Percentiles rank a stretch among this genome's conserved stretches.
Evolutionary conservation across 202 grass and related monocot genomes (phyloP).

Genomic region (Setaria viridis): DNA sequence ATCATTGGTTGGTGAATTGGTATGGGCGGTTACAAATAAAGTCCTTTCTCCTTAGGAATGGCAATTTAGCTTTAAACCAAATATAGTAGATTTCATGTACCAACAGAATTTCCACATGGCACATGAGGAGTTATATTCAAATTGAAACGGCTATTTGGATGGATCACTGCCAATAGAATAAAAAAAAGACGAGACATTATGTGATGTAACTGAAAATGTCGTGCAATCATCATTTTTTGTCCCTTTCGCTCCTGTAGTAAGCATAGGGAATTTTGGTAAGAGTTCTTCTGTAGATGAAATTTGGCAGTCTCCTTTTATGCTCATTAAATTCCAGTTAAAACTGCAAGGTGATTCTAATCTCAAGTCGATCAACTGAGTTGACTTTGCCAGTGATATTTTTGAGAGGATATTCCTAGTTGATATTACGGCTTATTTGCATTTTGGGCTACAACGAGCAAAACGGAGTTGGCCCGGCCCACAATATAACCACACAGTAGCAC

Average conservation of each 20-base stretch:
- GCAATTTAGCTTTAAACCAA: not conserved
- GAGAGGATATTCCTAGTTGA: not conserved
- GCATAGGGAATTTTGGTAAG: not conserved
- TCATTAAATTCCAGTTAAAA: not conserved
- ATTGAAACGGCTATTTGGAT: not conserved
- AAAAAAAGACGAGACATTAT: not conserved
- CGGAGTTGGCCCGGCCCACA: not conserved
- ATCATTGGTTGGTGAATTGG: not conserved
- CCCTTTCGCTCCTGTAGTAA: not conserved
- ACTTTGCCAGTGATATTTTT: not conserved
- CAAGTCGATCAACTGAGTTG: not conserved
- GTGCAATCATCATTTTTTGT: not conserved
- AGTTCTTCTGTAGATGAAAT: not conserved
- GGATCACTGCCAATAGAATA: not conserved
- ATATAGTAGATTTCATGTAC: not conserved
- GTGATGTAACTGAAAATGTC: not conserved
- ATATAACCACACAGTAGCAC: too few species aligned
- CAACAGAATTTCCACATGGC: not conserved
- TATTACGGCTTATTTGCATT: conserved; percentile 14
- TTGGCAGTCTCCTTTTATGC: not conserved
- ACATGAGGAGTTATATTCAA: not conserved
- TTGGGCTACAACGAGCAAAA: not conserved
- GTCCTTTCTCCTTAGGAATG: not conserved
- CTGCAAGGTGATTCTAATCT: not conserved
- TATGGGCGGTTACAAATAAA: not conserved